Evolutionary conservation across 2,329 filamentous ascomycete species (phyloP), one percentile per base, ranked within the genome.

Genomic region (Alternaria incomplexa): DNA sequence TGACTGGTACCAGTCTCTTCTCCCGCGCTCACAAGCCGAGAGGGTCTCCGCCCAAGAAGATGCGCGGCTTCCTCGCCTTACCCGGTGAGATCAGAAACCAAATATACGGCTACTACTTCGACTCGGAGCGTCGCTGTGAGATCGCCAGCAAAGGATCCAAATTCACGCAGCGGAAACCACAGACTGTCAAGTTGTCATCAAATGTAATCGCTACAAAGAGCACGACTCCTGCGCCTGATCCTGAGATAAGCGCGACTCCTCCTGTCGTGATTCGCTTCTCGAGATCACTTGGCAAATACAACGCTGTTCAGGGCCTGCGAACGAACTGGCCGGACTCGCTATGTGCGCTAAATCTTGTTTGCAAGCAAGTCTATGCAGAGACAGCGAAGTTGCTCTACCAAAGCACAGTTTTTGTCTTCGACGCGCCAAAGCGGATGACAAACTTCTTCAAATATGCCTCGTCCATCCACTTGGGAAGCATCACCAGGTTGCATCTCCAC

Each of bases 81-180:
- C 85, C 86, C 0, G 80, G 81, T 15, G 86, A 88, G 69, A 67
- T 88, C 13, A 83, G 86, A 58, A 78, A 79, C 62, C 69, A 75
- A 2, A 85, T 88, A 52, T 88, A 85, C 69, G 61, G 55, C 9
- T 74, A 72, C 67, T 79, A 76, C 68, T 79, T 79, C 57, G 50
- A 65, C 36, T 51, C 73, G n/a, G 61, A 62, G 48, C 69, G 71
- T 52, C 67, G 64, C 30, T 74, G 73, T 58, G 75, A 79, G 58
- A 62, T 79, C 32, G 70, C 63, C 10, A 66, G 67, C 44, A 59
- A 63, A 56, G 58, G 65, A 12, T 43, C 51, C 28, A 43, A 60
- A 12, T 61, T 76, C 22, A 43, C 43, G 6, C 48, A 51, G 25
- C 63, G 28, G 8, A 43, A 54, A 3, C 46, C 26, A 8, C 65